Evolutionary conservation across 345 rosid genomes (phyloP).

Genomic region (Eucalyptus erythrocorys): DNA sequence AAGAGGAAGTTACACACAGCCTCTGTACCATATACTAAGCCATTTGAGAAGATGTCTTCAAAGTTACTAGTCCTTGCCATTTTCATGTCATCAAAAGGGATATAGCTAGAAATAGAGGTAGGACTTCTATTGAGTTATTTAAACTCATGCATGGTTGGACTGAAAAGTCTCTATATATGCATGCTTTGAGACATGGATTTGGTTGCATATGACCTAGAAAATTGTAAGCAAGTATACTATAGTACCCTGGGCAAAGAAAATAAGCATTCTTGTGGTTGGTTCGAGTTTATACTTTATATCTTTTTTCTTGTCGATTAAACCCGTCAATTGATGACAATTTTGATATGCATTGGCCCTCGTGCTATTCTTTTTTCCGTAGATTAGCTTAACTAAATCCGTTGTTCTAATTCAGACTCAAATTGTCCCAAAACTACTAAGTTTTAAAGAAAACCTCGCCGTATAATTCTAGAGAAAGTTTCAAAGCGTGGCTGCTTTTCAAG

Average conservation of each 20-base stretch:
- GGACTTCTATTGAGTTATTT: background rate
- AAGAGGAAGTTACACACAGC: background rate
- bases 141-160: too few relatives aligned
- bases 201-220: background rate
- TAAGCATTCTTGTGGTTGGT: background rate
- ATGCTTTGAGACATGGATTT: background rate
- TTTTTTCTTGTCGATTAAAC: too few relatives aligned
- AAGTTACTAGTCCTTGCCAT: background rate
- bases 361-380: background rate
- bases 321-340: too few relatives aligned
- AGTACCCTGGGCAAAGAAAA: too few relatives aligned
- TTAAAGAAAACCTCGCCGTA: background rate
- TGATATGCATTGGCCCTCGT: too few relatives aligned
- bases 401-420: background rate
- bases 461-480: too few relatives aligned
- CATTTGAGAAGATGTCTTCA: background rate
- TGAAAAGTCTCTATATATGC: too few relatives aligned
- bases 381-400: background rate
- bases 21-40: too few relatives aligned
- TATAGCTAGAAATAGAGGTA: background rate
- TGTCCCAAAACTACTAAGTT: background rate
- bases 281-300: too few relatives aligned
- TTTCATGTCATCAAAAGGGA: background rate
- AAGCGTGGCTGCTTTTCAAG: too few relatives aligned
- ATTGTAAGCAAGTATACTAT: background rate